Percentiles rank a stretch among this genome's conserved stretches.
phyloP scores from a whole-genome alignment of 306 rosid species.

The Quillaja saponaria region DNA sequence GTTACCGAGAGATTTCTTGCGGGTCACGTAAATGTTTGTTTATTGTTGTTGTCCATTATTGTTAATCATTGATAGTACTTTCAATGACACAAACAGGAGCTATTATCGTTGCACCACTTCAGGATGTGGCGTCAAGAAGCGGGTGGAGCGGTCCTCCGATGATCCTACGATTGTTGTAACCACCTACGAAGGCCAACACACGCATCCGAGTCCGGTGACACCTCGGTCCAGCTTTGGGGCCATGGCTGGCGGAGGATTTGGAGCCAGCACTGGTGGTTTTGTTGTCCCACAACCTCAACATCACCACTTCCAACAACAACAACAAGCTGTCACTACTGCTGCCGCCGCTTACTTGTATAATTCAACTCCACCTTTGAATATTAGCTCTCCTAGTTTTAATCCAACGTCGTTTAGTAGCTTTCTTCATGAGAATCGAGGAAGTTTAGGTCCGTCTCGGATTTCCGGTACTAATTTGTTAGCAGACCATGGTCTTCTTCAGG shows the following conservation, averaged over 20 bases:
- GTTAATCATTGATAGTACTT: no score
- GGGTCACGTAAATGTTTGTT: constrained; percentile 10
- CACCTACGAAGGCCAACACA: constrained; percentile 94
- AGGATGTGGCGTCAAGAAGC: constrained; percentile 79
- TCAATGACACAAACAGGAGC: constrained; percentile 49
- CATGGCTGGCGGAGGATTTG: constrained; percentile 11
- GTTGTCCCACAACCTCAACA: constrained; percentile 27
- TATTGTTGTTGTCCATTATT: not conserved
- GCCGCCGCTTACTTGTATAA: constrained; percentile 36
- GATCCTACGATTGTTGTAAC: constrained; percentile 71
- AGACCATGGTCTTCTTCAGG: constrained; percentile 86
- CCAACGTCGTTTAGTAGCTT: constrained; percentile 32
- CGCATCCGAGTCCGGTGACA: constrained; percentile 56
- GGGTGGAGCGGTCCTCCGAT: constrained; percentile 76
- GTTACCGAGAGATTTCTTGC: constrained; percentile 18
- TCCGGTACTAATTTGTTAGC: constrained; percentile 30
- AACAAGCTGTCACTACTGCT: not conserved
- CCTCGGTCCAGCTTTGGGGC: constrained; percentile 53
- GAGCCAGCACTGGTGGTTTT: not conserved
- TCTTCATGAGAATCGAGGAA: constrained; percentile 30
- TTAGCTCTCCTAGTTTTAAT: constrained; percentile 12
- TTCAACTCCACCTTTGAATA: constrained; percentile 39
- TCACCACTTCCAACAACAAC: constrained; percentile 29
- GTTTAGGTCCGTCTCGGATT: constrained; percentile 22
- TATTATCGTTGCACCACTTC: constrained; percentile 88